Percentiles rank a stretch among this genome's conserved stretches.
phyloP scores from a whole-genome alignment of 2,329 filamentous ascomycete genomes.

The Ophiognomonia clavigignenti-juglandacearum region DNA sequence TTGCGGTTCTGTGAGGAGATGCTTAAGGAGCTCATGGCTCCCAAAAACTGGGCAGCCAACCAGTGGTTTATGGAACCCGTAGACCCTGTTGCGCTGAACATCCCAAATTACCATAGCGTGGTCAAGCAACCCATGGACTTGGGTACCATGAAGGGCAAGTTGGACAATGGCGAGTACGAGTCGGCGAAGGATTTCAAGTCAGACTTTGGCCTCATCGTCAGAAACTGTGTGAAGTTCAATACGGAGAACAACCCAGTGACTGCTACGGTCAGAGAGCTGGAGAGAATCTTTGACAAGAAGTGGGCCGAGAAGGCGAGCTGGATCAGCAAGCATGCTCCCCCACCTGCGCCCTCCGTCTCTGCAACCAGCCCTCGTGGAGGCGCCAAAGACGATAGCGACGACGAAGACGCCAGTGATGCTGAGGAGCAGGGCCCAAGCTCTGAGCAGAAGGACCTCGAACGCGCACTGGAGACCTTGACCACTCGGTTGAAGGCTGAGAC shows the following conservation, averaged over 20 bases:
- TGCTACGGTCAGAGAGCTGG: slow-evolving; percentile 63
- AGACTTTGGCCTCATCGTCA: slow-evolving; percentile 77
- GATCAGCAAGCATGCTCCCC: slow-evolving; percentile 66
- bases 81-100: slow-evolving; percentile 88
- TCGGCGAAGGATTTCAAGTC: slow-evolving; percentile 80
- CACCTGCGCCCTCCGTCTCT: slow-evolving; percentile 36
- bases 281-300: slow-evolving; percentile 69
- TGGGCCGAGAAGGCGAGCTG: slow-evolving; percentile 78
- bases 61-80: slow-evolving; percentile 78
- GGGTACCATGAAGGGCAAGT: slow-evolving; percentile 71
- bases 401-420: slow-evolving; percentile 62
- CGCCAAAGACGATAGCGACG: slow-evolving; percentile 67
- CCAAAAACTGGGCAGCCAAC: slow-evolving; percentile 64
- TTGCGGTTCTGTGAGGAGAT: slow-evolving; percentile 85
- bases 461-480: slow-evolving; percentile 48
- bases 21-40: slow-evolving; percentile 70
- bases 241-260: slow-evolving; percentile 67
- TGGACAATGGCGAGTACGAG: slow-evolving; percentile 73
- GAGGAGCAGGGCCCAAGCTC: slow-evolving; percentile 43
- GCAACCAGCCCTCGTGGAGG: slow-evolving; percentile 59
- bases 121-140: slow-evolving; percentile 98
- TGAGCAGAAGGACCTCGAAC: slow-evolving; percentile 35
- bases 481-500: slow-evolving; percentile 52
- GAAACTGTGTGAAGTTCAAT: slow-evolving; percentile 93
- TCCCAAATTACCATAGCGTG: slow-evolving; percentile 86